phyloP scores from a whole-genome alignment of 1,139 yeast genomes.

The Taphrina sp. region DNA sequence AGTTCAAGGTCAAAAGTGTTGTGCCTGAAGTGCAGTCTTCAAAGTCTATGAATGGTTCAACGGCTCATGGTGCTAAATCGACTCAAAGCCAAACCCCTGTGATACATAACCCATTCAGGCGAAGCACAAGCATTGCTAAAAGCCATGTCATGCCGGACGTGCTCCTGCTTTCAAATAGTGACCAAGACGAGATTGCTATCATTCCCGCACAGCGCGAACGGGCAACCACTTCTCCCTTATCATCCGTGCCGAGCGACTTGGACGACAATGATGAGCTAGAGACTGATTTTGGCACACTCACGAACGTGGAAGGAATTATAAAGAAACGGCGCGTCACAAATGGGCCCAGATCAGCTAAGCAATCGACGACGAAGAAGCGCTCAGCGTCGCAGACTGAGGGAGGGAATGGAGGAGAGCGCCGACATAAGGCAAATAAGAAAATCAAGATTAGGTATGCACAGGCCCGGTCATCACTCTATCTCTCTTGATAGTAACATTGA shows the following conservation, averaged over 20 bases:
- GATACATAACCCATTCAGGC: too few species aligned
- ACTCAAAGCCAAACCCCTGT: too few species aligned
- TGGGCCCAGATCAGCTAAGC: background rate
- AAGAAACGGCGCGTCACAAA: background rate
- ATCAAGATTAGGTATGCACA: slow-evolving; percentile 27
- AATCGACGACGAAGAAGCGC: background rate
- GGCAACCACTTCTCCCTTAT: slow-evolving; percentile 6
- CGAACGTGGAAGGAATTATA: background rate
- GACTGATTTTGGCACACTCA: background rate
- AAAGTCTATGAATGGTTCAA: too few species aligned
- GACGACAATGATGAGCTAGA: background rate
- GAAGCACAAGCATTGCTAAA: too few species aligned
- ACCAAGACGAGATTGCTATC: too few species aligned
- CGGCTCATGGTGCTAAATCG: too few species aligned
- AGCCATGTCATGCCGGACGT: too few species aligned
- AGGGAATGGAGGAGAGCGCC: background rate
- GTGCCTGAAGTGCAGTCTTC: too few species aligned
- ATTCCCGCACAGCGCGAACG: too few species aligned
- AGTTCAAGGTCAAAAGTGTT: slow-evolving; percentile 1
- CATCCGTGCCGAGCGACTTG: slow-evolving; percentile 13
- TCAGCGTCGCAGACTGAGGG: slow-evolving; percentile 5
- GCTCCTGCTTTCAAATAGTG: too few species aligned
- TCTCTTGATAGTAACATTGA: too few species aligned
- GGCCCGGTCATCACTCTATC: too few species aligned
- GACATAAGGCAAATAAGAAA: slow-evolving; percentile 17